Base-by-base conservation (phyloP, 129 eudicot genomes). In the Saposhnikovia divaricata region DNA sequence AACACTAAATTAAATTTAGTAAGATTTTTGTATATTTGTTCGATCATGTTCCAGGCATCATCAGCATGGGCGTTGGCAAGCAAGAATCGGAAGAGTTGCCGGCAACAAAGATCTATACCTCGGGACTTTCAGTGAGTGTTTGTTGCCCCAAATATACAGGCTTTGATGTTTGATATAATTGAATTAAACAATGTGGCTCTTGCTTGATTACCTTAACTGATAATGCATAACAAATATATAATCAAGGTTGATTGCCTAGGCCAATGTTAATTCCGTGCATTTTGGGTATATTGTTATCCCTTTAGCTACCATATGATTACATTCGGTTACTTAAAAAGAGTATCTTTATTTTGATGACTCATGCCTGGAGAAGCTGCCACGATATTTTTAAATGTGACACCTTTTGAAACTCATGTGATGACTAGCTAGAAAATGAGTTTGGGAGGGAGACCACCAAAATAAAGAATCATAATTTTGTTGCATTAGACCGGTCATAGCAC, bases 31-130 rank as follows among this genome's bases (percentile, higher is more conserved):
- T 31, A 15, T 34, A 13, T 9, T 34, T 69, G 8, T 14, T 69
- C 44, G 1, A 34, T 69, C 74, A 34, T 68, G 34, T 68, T 68
- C 21, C 40, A 91, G 98, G 87, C 98, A 91, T 80, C 97, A 91
- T 86, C 98, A 91, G 78, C 97, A 91, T 39, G 97, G 98, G 9
- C 88, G 98, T 34, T 91, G 97, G 97, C 98, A 93, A 85, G 98
- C 98, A 81, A 85, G 98, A 82, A 93, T 93, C 8, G 98, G 98
- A 53, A 87, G 98, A 80, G 98, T 93, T 25, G 97, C 98, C 1
- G 98, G 98, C 10, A 93, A 93, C 86, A 93, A 93, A 84, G 98
- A 93, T 84, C 92, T 93, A 37, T 93, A 93, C 74, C 97, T 93
- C 25, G 98, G 98, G 85, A 93, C 98, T 8, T 93, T 93, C 81